Evolutionary conservation across 208 protist species (phyloP).

Genomic region (Acanthamoeba sp.): DNA sequence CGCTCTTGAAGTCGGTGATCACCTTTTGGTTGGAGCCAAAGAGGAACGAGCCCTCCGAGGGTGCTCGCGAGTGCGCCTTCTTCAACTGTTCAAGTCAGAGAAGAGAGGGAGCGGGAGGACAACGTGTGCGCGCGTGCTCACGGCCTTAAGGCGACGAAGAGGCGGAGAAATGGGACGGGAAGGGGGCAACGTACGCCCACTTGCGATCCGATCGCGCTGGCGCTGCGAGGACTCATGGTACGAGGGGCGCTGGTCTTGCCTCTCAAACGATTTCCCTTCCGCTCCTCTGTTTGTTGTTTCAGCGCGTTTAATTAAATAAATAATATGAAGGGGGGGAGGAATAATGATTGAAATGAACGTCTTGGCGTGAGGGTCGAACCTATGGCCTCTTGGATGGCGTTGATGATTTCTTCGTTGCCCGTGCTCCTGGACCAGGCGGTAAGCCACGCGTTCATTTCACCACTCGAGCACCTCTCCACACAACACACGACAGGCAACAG

Average conservation of each 20-base stretch:
- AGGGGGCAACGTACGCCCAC: neutral
- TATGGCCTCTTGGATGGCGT: neutral
- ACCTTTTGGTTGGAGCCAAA: neutral
- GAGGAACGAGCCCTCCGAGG: constrained; percentile 16
- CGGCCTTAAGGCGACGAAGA: neutral
- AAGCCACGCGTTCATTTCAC: too few relatives aligned
- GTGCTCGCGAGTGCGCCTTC: neutral
- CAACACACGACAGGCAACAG: neutral
- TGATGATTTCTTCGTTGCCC: constrained; percentile 29
- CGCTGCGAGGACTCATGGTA: neutral
- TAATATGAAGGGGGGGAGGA: too few relatives aligned
- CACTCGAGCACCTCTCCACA: too few relatives aligned
- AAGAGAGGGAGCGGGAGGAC: neutral
- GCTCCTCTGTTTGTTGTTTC: too few relatives aligned
- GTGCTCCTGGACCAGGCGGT: too few relatives aligned
- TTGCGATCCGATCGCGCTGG: neutral
- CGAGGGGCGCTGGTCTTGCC: neutral
- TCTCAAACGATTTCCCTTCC: neutral
- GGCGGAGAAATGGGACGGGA: too few relatives aligned
- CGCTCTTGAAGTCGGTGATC: neutral
- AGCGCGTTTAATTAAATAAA: too few relatives aligned
- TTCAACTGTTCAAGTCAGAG: neutral
- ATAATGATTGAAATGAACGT: too few relatives aligned
- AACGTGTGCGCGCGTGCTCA: too few relatives aligned
- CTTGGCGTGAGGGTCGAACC: too few relatives aligned